Percentiles rank a stretch among this genome's conserved stretches.
Conservation (phyloP, 306 rosid genomes). For the Crotalaria pallida region DNA sequence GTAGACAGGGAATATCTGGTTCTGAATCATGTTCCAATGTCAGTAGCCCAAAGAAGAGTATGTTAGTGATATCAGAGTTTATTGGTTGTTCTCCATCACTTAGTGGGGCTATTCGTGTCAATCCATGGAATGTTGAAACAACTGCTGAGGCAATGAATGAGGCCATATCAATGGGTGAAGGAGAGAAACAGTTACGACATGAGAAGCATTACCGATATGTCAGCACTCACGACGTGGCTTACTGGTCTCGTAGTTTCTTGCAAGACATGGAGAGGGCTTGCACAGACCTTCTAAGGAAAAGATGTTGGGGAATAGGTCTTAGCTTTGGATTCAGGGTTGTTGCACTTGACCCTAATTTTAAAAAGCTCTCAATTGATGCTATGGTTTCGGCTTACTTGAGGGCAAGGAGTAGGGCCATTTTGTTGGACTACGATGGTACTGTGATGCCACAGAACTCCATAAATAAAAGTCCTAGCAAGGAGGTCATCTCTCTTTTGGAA, state of each 20-base stretch:
- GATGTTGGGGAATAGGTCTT: slow-evolving; percentile 76
- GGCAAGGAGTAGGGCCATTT: slow-evolving; percentile 60
- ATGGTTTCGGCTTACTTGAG: slow-evolving; percentile 53
- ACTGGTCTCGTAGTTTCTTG: slow-evolving; percentile 79
- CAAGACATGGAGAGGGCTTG: slow-evolving; percentile 85
- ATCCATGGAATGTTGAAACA: slow-evolving; percentile 76
- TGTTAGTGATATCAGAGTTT: slow-evolving; percentile 80
- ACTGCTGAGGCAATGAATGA: slow-evolving; percentile 73
- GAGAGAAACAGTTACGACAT: slow-evolving; percentile 65
- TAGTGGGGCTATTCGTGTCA: slow-evolving; percentile 75
- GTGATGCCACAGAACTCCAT: slow-evolving; percentile 76
- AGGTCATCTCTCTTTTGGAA: slow-evolving; percentile 56
- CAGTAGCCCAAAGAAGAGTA: slow-evolving; percentile 56
- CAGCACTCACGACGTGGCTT: slow-evolving; percentile 69
- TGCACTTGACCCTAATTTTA: slow-evolving; percentile 77
- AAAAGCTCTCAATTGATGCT: slow-evolving; percentile 61
- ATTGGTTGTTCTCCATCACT: slow-evolving; percentile 87
- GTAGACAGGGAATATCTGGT: slow-evolving; percentile 63
- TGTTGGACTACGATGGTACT: slow-evolving; percentile 83
- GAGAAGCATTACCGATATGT: slow-evolving; percentile 77
- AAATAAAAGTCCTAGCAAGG: slow-evolving; percentile 53
- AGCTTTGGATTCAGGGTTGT: slow-evolving; percentile 79
- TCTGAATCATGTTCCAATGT: slow-evolving; percentile 41
- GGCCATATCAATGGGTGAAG: slow-evolving; percentile 56
- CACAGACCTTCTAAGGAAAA: slow-evolving; percentile 57